Conservation (phyloP, 148 eudicot genomes). For the Tetragonia tetragonoides region DNA sequence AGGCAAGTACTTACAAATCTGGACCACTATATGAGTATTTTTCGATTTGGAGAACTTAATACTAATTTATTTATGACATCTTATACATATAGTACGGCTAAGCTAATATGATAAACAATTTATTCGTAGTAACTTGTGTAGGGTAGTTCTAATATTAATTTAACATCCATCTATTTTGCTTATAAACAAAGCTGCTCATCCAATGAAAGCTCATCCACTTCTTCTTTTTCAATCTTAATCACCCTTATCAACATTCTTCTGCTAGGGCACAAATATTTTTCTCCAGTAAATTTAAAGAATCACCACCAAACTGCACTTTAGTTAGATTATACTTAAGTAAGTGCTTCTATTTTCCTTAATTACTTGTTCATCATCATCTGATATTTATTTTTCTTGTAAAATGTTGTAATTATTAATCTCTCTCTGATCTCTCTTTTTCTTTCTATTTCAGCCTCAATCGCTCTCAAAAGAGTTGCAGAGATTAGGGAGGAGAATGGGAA, state of each 20-base stretch:
- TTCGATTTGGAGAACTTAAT: not conserved
- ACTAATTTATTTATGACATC: not conserved
- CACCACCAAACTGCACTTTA: not conserved
- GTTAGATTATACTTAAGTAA: too few species aligned
- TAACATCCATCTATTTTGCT: constrained; percentile 19
- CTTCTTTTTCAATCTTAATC: not conserved
- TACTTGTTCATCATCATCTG: too few species aligned
- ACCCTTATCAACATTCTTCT: constrained; percentile 3
- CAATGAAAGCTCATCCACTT: constrained; percentile 6
- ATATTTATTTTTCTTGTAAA: too few species aligned
- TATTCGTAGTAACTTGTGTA: not conserved
- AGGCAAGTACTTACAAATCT: too few species aligned
- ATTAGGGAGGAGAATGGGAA: constrained; percentile 42
- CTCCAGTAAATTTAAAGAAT: too few species aligned
- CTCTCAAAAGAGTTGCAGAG: not conserved
- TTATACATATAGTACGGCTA: constrained; percentile 2
- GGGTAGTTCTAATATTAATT: constrained; percentile 3
- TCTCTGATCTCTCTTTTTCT: not conserved
- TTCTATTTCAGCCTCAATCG: not conserved
- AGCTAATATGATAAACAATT: not conserved
- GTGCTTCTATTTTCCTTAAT: too few species aligned
- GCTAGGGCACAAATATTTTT: constrained; percentile 18
- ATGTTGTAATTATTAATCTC: too few species aligned
- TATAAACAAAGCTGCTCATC: constrained; percentile 29
- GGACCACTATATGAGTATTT: constrained; percentile 13